Base-by-base conservation (phyloP, 768 basidiomycete genomes). In the Candolleomyces aberdarensis region DNA sequence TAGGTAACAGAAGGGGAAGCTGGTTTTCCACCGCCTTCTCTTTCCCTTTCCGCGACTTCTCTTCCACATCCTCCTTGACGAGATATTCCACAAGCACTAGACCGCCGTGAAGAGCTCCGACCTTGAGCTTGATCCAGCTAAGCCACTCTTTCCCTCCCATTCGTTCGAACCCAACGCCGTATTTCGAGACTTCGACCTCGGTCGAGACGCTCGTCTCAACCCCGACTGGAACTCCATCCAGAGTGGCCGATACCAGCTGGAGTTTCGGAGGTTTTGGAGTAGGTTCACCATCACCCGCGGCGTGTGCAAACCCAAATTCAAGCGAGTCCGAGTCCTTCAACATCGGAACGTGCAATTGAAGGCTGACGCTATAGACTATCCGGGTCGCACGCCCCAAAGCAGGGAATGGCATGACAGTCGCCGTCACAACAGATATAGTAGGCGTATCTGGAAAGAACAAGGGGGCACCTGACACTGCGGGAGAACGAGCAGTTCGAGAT, bases 261-360 rank as follows among this genome's bases (percentile, higher is more conserved):
- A 87, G 77, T 57, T 72, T 78, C 48, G 83, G 81, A 46, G 75
- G 73, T 36, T 64, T 64, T 40, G 44, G 39, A 17, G 22, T n/a
- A 3, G 13, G 60, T 50, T 67, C 65, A 40, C 65, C 61, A 52
- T 62, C 48, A 31, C 64, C 57, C 46, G 63, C 63, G n/a, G 72
- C 72, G 57, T 81, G 75, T 1, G 85, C 85, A 54, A 92, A 75
- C 29, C 89, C 89, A 66, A 92, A 91, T 69, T 91, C 89, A 19
- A 92, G 75, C 85, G 84, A 89, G 55, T 87, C 88, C n/a, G 83
- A 81, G 58, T 83, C 83, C n/a, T 76, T 67, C 39, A 85, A 80
- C 14, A 78, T 72, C 19, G 87, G 88, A 9, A 83, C 82, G 47
- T 83, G 82, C 26, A 91, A 70, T 57, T 64, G 72, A 19, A 89